Base-by-base conservation (phyloP, 306 rosid genomes). In the Echinosophora koreensis region DNA sequence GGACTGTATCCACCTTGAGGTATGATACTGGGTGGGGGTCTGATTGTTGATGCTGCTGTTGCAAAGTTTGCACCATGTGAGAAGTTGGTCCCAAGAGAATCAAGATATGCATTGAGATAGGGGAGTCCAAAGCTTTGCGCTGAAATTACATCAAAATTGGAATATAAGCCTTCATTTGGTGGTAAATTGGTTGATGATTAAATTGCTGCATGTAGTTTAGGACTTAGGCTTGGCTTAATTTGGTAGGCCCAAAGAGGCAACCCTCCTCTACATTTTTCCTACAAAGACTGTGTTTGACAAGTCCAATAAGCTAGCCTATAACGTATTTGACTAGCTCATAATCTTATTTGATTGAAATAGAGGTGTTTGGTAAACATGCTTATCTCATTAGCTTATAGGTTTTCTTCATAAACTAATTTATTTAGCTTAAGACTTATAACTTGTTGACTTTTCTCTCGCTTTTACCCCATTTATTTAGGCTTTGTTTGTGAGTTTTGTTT, bases 31-130 rank as follows among this genome's bases (percentile, higher is more conserved):
- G 7, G 2, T 0, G 86, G 87, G 42, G 50, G 58, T 80, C 69
- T 84, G 58, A 86, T 82, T 2, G 92, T 86, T 3, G 92, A 77
- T 6, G 49, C 83, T 32, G 65, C 22, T 8, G 87, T 77, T 10
- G 88, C 92, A 28, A 86, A 81, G 58, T 75, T 68, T 54, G 77
- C 74, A 3, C 81, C 82, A 50, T 16, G 39, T 7, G 80, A 6
- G 71, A 76, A 82, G 69, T 79, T 84, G 65, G 79, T 62, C n/a
- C 85, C 85, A 8, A 81, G n/a, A 0, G 90, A 87, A 84, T 87
- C 52, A 58, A 87, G 86, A 59, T 84, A 87, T 15, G 88, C 34
- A 34, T 81, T 84, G 3, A 82, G 66, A 73, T 37, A 84, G 2
- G 86, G 83, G 4, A 79, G 84, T 11, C 65, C 83, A 14, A 84